Evolutionary conservation across 495 filamentous ascomycete genomes (phyloP), one percentile per base, ranked within the genome.

Genomic region (Lophiostoma macrostomum): DNA sequence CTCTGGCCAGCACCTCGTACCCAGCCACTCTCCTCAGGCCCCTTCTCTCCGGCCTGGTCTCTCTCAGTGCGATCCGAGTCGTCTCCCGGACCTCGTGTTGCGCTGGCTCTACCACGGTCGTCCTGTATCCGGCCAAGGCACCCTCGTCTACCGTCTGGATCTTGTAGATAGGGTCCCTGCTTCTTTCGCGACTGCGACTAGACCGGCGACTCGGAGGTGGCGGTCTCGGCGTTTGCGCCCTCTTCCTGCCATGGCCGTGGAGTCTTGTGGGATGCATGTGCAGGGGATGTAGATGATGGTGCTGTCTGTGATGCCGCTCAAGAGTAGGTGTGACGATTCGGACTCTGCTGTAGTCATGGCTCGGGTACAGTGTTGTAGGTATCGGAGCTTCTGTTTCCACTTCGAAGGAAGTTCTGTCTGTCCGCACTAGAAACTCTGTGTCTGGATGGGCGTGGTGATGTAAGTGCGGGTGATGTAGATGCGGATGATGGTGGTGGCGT

Each of bases 1-100:
- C 16, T 11, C 14, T 32, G 8, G 39, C 27, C 14, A 61, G 24
- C 13, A 61, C 53, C 34, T 61, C 58, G 36, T 61, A 61, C 3
- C 58, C 58, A 2, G 58, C 58, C 32, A 61, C 58, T 24, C 58
- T 52, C 22, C 58, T 46, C 34, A 61, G 31, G 23, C 53, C 27
- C 24, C 48, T 31, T 20, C 53, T 56, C 25, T 42, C 40, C 16
- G 39, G 32, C 24, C 20, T 23, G 11, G 25, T 29, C 27, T 53
- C 53, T 13, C 42, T 19, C 28, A 61, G 22, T 22, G 51, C 52
- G 12, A 38, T 25, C 6, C 58, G 41, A 22, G 58, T 61, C 28
- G 52, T 51, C 42, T 43, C 40, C 19, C 58, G 37, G 19, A 57
- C 31, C 12, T 57, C 54, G 1, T 12, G 20, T 12, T 4, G 4